Percentiles rank a stretch among this genome's conserved stretches.
phyloP scores from a whole-genome alignment of 768 basidiomycete genomes.

The Melanogaster broomeanus region DNA sequence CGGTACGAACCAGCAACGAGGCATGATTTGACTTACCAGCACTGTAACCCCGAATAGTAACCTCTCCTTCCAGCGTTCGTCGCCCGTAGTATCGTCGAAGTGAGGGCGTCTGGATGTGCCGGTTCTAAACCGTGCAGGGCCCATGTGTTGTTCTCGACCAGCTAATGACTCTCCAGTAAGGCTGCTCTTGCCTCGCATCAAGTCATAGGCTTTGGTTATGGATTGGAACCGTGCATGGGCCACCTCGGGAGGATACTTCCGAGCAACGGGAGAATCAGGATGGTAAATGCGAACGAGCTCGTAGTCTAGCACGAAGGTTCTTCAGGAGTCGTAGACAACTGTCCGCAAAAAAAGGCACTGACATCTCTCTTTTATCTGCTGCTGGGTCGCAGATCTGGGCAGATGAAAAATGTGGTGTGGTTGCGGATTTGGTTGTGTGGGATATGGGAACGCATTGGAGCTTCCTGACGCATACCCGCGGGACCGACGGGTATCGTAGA shows the following conservation, averaged over 20 bases:
- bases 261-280: slow-evolving; percentile 60
- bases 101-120: slow-evolving; percentile 42
- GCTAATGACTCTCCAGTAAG: slow-evolving; percentile 17
- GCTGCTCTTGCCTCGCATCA: slow-evolving; percentile 50
- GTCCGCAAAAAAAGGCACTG: slow-evolving; percentile 20
- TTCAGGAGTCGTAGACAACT: slow-evolving; percentile 2
- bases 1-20: background rate
- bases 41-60: slow-evolving; percentile 57
- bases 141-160: slow-evolving; percentile 20
- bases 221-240: slow-evolving; percentile 69
- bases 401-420: slow-evolving; percentile 69
- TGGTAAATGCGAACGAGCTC: slow-evolving; percentile 82
- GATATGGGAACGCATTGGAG: slow-evolving; percentile 50
- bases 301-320: slow-evolving; percentile 49
- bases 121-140: slow-evolving; percentile 45
- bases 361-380: slow-evolving; percentile 62
- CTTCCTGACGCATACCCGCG: slow-evolving; percentile 20
- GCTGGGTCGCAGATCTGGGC: slow-evolving; percentile 48
- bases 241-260: slow-evolving; percentile 43
- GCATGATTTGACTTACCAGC: slow-evolving; percentile 38
- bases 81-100: slow-evolving; percentile 42
- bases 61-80: slow-evolving; percentile 71
- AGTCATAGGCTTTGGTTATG: slow-evolving; percentile 68
- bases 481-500: background rate
- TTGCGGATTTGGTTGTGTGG: slow-evolving; percentile 49